Percentiles rank a stretch among this genome's conserved stretches.
Conservation (phyloP, 345 rosid species). For the Gossypium sturtianum region DNA sequence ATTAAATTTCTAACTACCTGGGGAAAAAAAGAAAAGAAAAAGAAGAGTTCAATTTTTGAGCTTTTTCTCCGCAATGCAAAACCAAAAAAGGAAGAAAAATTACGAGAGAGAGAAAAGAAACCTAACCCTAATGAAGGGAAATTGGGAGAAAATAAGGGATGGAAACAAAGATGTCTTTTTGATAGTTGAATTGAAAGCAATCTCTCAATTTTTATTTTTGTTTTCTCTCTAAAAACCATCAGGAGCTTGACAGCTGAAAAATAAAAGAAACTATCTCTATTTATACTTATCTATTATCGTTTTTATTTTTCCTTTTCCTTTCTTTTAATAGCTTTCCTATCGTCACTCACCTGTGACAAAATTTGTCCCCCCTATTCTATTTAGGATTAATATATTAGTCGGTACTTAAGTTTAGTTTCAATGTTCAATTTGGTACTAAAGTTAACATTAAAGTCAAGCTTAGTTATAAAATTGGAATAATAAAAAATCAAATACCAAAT, state of each 20-base stretch:
- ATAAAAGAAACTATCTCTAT: not conserved
- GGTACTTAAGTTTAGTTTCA: too few relatives aligned
- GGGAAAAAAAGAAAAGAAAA: not conserved
- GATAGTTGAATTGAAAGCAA: conserved; percentile 16
- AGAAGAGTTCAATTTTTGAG: not conserved
- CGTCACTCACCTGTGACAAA: too few relatives aligned
- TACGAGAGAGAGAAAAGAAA: not conserved
- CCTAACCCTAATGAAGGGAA: conserved; percentile 31
- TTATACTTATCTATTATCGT: conserved; percentile 12
- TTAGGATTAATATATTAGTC: too few relatives aligned
- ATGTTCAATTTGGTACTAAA: too few relatives aligned
- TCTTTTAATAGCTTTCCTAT: too few relatives aligned
- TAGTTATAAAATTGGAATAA: too few relatives aligned
- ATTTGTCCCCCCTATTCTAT: too few relatives aligned
- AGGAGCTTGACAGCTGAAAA: not conserved
- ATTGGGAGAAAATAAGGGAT: conserved; percentile 18
- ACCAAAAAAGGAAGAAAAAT: not conserved
- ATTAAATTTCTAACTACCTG: conserved; percentile 19
- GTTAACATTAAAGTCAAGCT: too few relatives aligned
- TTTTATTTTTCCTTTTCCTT: not conserved
- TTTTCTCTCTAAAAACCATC: conserved; percentile 15
- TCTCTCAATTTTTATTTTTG: not conserved
- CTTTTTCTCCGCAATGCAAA: conserved; percentile 13
- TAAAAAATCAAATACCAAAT: too few relatives aligned
- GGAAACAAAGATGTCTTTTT: conserved; percentile 31